Percentiles rank a stretch among this genome's conserved stretches.
Conservation (phyloP, 1,139 yeast species). For the Diutina catenulata region DNA sequence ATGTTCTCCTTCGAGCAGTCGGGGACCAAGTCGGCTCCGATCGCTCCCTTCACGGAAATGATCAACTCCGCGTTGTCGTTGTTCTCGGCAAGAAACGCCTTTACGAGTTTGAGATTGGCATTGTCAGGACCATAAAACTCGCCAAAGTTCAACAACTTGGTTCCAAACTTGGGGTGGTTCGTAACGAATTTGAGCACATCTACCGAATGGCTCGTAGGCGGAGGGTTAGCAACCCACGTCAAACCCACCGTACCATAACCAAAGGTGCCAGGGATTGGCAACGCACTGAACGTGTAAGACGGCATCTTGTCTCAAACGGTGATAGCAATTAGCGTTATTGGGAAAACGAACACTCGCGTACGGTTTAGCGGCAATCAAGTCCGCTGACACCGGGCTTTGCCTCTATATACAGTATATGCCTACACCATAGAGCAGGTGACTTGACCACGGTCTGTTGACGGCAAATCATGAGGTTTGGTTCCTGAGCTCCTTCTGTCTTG, state of each 20-base stretch:
- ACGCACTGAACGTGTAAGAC: not conserved
- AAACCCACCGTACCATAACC: constrained; percentile 60
- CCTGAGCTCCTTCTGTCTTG: too few species aligned
- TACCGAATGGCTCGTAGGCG: constrained; percentile 34
- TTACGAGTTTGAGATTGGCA: constrained; percentile 37
- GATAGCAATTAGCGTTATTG: too few species aligned
- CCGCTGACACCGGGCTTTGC: too few species aligned
- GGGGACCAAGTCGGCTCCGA: constrained; percentile 28
- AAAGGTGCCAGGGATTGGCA: constrained; percentile 15
- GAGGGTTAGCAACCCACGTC: constrained; percentile 40
- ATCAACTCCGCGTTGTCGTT: constrained; percentile 12
- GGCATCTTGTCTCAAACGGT: not conserved
- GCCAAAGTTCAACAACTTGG: constrained; percentile 58
- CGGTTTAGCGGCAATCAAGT: too few species aligned
- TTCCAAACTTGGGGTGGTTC: constrained; percentile 20
- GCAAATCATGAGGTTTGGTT: too few species aligned
- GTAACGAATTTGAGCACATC: constrained; percentile 24
- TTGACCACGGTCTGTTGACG: too few species aligned
- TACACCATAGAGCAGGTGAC: too few species aligned
- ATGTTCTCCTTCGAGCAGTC: constrained; percentile 39
- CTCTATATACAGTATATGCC: too few species aligned
- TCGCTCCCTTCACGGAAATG: constrained; percentile 60
- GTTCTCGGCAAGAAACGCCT: constrained; percentile 47
- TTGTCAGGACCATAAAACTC: constrained; percentile 60
- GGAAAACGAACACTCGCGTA: too few species aligned